Evolutionary conservation across 129 eudicot species (phyloP), one percentile per base, ranked within the genome.

Genomic region (Apium graveolens): DNA sequence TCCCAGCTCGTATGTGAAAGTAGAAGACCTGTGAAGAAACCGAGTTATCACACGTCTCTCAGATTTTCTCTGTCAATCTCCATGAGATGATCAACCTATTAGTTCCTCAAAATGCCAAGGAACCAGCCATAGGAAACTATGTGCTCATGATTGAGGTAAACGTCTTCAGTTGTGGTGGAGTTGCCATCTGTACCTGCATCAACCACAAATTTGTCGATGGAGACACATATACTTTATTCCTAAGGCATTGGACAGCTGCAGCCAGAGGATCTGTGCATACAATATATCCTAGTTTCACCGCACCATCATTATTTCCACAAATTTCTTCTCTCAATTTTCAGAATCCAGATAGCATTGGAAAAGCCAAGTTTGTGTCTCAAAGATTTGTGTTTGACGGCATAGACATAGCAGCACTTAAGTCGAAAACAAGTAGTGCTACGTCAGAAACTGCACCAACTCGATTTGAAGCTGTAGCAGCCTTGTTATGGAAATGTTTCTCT

Each of bases 301-400:
- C 78, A 26, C 39, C 80, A 6, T 26, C 70, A 72, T 46, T 86
- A 32, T 66, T 70, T 5, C 86, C 84, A 26, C 71, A 80, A 48
- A 80, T 73, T 5, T 60, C 81, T 18, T 6, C 70, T 18, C 26
- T 39, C 4, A 63, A 44, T 0, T 73, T 41, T 72, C 34, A 26
- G 0, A 73, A n/a, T 43, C 76, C 76, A 4, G 17, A 11, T 1
- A 7, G 11, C 12, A 1, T 7, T n/a, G 49, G 57, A 31, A 41
- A 73, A 44, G 3, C 24, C 46, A 68, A 66, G 24, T 45, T 20
- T 29, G 70, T 70, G 12, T 35, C 77, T 14, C 62, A 29, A 24
- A 46, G 82, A 70, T 79, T 46, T 48, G 76, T 79, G 9, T 79
- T 79, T 16, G 34, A 70, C 11, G 13, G 68, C 49, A 13, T 20